These are phyloP conservation scores for Alnus glutinosa DNA, from an alignment of 306 rosid genomes.

Conservation along the genomic window DNA sequence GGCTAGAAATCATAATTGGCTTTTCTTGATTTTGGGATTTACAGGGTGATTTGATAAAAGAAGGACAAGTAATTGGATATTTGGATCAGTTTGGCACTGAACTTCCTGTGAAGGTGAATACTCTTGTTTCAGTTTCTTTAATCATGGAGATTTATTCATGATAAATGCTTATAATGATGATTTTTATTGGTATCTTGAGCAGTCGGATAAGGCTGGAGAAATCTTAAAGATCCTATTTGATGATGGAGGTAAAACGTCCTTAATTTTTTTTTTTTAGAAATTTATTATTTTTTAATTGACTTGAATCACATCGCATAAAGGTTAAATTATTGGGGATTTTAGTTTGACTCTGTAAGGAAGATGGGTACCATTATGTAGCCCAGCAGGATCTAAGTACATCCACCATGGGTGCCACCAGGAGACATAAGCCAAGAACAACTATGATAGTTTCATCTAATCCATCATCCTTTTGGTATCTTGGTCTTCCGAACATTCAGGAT, in stretches of 20 bases:
- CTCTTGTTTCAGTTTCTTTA: constrained; percentile 23
- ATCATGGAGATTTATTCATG: constrained; percentile 14
- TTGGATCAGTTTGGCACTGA: constrained; percentile 86
- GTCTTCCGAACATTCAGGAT: not conserved
- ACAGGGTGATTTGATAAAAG: constrained; percentile 84
- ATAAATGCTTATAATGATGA: constrained; percentile 28
- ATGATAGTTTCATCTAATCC: not conserved
- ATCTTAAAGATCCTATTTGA: constrained; percentile 77
- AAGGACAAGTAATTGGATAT: constrained; percentile 91
- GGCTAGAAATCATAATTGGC: constrained; percentile 13
- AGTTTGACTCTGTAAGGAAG: not conserved
- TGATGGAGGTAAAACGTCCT: constrained; percentile 79
- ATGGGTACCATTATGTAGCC: not conserved
- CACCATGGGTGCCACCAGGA: not conserved
- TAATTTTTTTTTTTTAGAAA: constrained; percentile 6
- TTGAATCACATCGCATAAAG: constrained; percentile 10
- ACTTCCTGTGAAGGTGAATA: constrained; percentile 81
- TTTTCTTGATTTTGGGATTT: constrained; percentile 31
- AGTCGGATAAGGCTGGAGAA: constrained; percentile 93
- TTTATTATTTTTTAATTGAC: not conserved
- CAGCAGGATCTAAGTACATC: not conserved
- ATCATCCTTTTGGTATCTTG: not conserved
- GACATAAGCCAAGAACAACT: not conserved
- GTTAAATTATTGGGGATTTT: not conserved
- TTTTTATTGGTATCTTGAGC: constrained; percentile 50